Conservation (phyloP, 129 eudicot species). For the Gnaphalium uliginosum region DNA sequence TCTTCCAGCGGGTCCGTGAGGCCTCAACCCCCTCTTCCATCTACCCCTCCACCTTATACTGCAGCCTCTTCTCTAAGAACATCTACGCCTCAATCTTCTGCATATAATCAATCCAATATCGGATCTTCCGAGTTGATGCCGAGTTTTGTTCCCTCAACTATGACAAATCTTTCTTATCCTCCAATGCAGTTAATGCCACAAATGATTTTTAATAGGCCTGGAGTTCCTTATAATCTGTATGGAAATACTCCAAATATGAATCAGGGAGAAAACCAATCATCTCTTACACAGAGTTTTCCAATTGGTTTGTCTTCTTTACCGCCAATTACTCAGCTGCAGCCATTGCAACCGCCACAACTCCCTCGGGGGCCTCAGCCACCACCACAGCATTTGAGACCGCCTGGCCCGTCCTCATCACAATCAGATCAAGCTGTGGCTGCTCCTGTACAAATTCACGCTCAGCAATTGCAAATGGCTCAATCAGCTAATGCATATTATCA, state of each 20-base stretch:
- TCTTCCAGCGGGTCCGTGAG: conserved; percentile 69
- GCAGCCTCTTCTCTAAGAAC: conserved; percentile 42
- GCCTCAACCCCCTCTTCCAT: conserved; percentile 93
- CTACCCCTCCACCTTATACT: conserved; percentile 86
- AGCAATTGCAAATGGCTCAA: conserved; percentile 56
- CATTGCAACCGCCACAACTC: conserved; percentile 83
- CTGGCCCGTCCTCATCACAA: conserved; percentile 60
- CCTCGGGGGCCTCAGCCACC: conserved; percentile 65
- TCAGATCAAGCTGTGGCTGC: conserved; percentile 55
- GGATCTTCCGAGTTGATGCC: conserved; percentile 56
- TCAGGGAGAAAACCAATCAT: conserved; percentile 51
- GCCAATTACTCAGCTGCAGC: conserved; percentile 71
- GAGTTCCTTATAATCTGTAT: conserved; percentile 49
- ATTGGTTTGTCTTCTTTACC: conserved; percentile 51
- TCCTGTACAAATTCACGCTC: conserved; percentile 59
- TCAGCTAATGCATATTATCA: conserved; percentile 62
- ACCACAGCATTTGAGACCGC: conserved; percentile 77
- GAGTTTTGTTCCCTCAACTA: conserved; percentile 36
- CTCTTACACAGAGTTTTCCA: conserved; percentile 52
- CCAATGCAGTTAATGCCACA: conserved; percentile 57
- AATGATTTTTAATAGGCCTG: conserved; percentile 63
- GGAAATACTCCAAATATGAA: conserved; percentile 46
- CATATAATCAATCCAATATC: conserved; percentile 51
- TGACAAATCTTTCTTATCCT: conserved; percentile 53
- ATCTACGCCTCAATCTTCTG: conserved; percentile 56